Evolutionary conservation across 2,329 filamentous ascomycete genomes (phyloP).

Genomic region (Hypoxylon sp.): DNA sequence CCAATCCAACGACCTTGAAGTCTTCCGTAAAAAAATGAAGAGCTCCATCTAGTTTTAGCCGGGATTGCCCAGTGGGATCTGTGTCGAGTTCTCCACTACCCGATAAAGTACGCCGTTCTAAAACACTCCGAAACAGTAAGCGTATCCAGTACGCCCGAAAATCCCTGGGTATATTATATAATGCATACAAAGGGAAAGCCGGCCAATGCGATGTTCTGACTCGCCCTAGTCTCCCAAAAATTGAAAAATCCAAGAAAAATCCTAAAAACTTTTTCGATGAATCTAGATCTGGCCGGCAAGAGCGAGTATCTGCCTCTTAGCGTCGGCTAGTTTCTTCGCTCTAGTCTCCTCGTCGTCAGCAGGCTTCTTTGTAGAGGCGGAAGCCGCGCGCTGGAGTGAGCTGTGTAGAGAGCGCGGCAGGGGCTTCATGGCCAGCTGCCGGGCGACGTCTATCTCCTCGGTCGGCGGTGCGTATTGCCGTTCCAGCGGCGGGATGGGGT

Average conservation of each 20-base stretch:
- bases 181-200: conserved; percentile 35
- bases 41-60: conserved; percentile 9
- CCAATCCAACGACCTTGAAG: conserved; percentile 1
- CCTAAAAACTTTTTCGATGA: too few relatives aligned
- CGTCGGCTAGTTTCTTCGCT: conserved; percentile 59
- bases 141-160: conserved; percentile 42
- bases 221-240: background rate
- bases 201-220: conserved; percentile 8
- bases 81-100: conserved; percentile 19
- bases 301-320: conserved; percentile 62
- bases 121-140: conserved; percentile 41
- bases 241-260: background rate
- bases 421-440: conserved; percentile 50
- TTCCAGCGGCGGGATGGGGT: conserved; percentile 50
- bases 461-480: conserved; percentile 45
- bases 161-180: conserved; percentile 41
- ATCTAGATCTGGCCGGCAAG: conserved; percentile 45
- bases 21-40: conserved; percentile 18
- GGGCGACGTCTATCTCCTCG: conserved; percentile 50
- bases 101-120: conserved; percentile 33
- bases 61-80: conserved; percentile 13
- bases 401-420: conserved; percentile 49
- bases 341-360: conserved; percentile 54
- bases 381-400: conserved; percentile 48
- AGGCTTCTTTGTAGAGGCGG: conserved; percentile 21